Base-by-base conservation (phyloP, 768 basidiomycete species). In the Mycena venus region DNA sequence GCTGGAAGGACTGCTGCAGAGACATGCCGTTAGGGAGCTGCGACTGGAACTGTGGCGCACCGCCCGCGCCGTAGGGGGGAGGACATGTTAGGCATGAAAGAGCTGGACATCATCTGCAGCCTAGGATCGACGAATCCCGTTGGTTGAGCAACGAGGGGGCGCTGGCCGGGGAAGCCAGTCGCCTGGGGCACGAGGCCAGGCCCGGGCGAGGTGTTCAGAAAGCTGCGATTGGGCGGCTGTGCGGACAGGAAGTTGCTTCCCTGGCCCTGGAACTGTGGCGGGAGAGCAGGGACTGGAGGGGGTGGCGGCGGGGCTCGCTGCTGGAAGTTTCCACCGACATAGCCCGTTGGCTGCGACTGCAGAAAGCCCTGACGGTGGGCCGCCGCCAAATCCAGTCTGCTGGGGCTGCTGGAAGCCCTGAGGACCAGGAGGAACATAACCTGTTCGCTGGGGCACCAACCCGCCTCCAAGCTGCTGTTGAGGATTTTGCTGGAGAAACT, bases 71-170 rank as follows among this genome's bases (percentile, higher is more conserved):
- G 80, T 92, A 93, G 10, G 90, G 91, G n/a, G 17, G 90, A 83
- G 32, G 91, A 87, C 3, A 85, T 83, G 76, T 91, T 94, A 15
- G 98, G 97, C 92, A 99, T 95, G 85, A 99, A 98, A 0, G 94
- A 93, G 73, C 85, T 94, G n/a, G 92, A 92, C 94, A 98, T 96
- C 90, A 97, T 92, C 81, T 91, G 91, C 61, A 97, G 85, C 23
- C 96, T 86, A 2, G 96, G 96, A 84, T 98, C 94, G 66, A 94
- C 85, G 78, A 90, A 95, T 25, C 96, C 96, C 8, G 96, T 96
- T 66, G 88, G 84, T 79, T 96, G 96, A 19, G 94, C 89, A 2
- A 93, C 85, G 62, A 96, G 88, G 9, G 89, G 87, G 36, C 75
- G 72, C 60, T 76, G 75, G 23, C 78, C 83, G 17, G 83, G 85